Conservation (phyloP, 1,284 basidiomycete genomes). For the Ustilago trichophora region DNA sequence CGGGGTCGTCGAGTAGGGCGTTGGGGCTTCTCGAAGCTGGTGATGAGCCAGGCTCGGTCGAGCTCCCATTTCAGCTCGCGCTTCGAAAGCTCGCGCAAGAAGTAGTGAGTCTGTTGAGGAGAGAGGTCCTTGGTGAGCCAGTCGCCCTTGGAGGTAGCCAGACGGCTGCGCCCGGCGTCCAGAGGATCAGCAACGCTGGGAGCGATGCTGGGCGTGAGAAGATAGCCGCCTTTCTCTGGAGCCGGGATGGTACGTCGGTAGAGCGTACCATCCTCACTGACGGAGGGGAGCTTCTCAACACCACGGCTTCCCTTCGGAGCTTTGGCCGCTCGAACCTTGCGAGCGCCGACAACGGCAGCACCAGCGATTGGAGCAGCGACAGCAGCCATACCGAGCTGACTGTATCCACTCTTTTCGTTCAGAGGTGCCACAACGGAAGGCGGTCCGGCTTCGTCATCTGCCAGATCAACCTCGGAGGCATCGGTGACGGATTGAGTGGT, state of each 20-base stretch:
- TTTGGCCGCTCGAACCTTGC: constrained; percentile 17
- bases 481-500: constrained; percentile 17
- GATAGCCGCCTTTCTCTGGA: constrained; percentile 26
- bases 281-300: constrained; percentile 32
- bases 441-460: constrained; percentile 21
- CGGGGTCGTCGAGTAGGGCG: constrained; percentile 14
- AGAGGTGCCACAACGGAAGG: constrained; percentile 12
- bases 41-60: constrained; percentile 56
- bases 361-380: constrained; percentile 11
- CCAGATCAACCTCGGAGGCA: constrained; percentile 14
- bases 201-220: constrained; percentile 47
- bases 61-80: constrained; percentile 60
- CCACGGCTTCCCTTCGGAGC: constrained; percentile 24
- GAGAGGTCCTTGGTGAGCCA: constrained; percentile 55
- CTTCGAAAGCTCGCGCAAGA: constrained; percentile 53
- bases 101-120: constrained; percentile 58
- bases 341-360: constrained; percentile 1
- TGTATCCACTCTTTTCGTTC: constrained; percentile 29
- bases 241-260: constrained; percentile 24
- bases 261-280: constrained; percentile 25
- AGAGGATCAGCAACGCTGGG: constrained; percentile 47
- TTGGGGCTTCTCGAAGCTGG: constrained; percentile 50
- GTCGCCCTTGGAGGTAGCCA: constrained; percentile 15
- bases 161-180: constrained; percentile 21
- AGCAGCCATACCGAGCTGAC: constrained; percentile 28